Conservation (phyloP, 257 asterid species). For the Ocimum tenuiflorum region DNA sequence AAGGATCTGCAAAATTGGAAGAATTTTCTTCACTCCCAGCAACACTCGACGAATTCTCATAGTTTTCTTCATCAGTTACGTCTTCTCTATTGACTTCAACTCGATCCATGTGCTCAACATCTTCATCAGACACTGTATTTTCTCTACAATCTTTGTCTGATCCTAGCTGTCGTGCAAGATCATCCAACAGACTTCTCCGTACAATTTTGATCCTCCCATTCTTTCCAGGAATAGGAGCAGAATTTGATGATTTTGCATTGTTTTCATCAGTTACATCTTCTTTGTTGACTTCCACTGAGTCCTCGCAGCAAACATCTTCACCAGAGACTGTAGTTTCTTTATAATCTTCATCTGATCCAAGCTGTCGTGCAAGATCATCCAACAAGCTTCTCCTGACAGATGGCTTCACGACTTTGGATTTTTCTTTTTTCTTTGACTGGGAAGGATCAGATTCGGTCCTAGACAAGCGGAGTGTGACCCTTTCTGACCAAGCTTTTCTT, state of each 20-base stretch:
- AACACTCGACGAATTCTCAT: slow-evolving; percentile 26
- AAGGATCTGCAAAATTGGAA: slow-evolving; percentile 41
- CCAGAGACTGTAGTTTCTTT: slow-evolving; percentile 20
- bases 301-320: slow-evolving; percentile 21
- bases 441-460: slow-evolving; percentile 70
- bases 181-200: too few species aligned
- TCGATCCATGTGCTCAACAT: too few species aligned
- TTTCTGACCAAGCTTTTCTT: slow-evolving; percentile 66
- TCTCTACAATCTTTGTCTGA: too few species aligned
- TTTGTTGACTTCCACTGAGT: not conserved
- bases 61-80: slow-evolving; percentile 9
- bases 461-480: slow-evolving; percentile 51
- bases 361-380: slow-evolving; percentile 63
- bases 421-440: slow-evolving; percentile 30
- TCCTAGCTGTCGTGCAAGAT: too few species aligned
- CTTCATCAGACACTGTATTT: too few species aligned
- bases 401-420: slow-evolving; percentile 30
- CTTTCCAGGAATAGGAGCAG: too few species aligned
- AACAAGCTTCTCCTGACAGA: slow-evolving; percentile 69
- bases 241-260: too few species aligned
- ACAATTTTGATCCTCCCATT: too few species aligned
- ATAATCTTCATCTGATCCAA: slow-evolving; percentile 44
- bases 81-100: too few species aligned
- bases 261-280: too few species aligned
- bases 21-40: slow-evolving; percentile 47